These are phyloP conservation scores for Xylaria palmicola DNA, from an alignment of 495 filamentous ascomycete genomes.

Conservation along the genomic window DNA sequence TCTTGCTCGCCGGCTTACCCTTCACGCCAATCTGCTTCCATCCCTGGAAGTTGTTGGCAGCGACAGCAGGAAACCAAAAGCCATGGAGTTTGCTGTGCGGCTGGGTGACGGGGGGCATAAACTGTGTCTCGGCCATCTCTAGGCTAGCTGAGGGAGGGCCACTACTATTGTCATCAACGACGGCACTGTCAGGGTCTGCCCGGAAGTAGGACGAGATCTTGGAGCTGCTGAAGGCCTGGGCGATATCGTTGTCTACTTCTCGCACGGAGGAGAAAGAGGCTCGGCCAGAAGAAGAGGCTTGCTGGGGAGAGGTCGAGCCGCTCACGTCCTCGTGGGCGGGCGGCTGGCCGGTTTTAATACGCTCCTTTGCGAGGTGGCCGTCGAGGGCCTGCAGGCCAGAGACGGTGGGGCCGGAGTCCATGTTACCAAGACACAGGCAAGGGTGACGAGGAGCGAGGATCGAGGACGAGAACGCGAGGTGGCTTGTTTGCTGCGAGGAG, in stretches of 20 bases:
- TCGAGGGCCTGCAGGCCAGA: conserved; percentile 31
- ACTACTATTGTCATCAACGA: conserved; percentile 37
- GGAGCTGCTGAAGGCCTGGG: conserved; percentile 70
- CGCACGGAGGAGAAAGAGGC: conserved; percentile 59
- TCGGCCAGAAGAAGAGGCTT: conserved; percentile 31
- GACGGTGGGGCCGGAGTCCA: conserved; percentile 30
- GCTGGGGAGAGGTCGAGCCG: conserved; percentile 5
- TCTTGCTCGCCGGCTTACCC: conserved; percentile 67
- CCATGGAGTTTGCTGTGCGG: conserved; percentile 50
- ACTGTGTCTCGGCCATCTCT: conserved; percentile 51
- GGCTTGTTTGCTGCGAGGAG: conserved; percentile 17
- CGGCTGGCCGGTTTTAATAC: conserved; percentile 12
- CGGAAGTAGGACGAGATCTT: conserved; percentile 58
- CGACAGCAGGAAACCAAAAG: conserved; percentile 62
- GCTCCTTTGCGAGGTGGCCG: conserved; percentile 19
- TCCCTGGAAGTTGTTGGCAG: conserved; percentile 65
- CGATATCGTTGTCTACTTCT: conserved; percentile 53
- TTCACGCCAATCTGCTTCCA: conserved; percentile 70
- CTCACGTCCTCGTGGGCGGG: conserved; percentile 4
- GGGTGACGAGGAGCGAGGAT: too few relatives aligned
- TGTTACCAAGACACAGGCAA: conserved; percentile 13
- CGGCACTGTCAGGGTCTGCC: conserved; percentile 38
- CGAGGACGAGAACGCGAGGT: too few relatives aligned
- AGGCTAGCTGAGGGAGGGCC: conserved; percentile 10
- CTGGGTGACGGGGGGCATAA: conserved; percentile 43